A percentile compares a stretch with the other conserved stretches of the same genome.
Conservation (phyloP, 2,329 filamentous ascomycete genomes). For the Cryphonectria parasitica region DNA sequence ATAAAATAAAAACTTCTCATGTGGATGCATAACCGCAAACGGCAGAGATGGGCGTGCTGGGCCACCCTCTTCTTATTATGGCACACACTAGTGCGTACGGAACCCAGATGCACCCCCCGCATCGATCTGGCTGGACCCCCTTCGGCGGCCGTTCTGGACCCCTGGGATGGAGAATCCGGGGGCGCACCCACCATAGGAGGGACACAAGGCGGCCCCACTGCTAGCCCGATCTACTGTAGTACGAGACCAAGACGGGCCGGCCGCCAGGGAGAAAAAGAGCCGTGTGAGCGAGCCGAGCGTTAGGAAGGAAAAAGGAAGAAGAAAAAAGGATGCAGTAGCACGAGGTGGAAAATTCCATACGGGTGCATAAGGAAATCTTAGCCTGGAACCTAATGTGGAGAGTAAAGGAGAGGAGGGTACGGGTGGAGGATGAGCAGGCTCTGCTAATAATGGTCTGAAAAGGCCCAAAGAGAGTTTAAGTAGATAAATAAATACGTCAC, state of each 20-base stretch:
- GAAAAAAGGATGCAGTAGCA: no score
- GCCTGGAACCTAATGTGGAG: not conserved
- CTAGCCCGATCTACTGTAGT: not conserved
- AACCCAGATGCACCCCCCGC: not conserved
- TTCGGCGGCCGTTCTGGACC: not conserved
- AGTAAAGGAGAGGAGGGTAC: not conserved
- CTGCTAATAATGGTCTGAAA: not conserved
- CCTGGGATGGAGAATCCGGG: not conserved
- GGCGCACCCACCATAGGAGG: not conserved
- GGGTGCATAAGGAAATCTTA: not conserved
- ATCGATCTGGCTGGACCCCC: not conserved
- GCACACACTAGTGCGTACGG: not conserved
- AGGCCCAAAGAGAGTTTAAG: not conserved
- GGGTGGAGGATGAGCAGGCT: not conserved
- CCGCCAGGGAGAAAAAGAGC: conserved; percentile 10
- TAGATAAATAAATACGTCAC: conserved; percentile 2
- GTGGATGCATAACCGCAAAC: not conserved
- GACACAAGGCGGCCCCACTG: not conserved
- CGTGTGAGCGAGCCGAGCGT: conserved; percentile 16
- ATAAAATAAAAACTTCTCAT: not conserved
- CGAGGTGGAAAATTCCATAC: no score
- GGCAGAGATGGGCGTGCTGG: not conserved
- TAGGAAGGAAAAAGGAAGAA: not conserved
- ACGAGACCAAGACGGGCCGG: not conserved
- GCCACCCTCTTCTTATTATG: not conserved